Evolutionary conservation across 306 rosid species (phyloP), one percentile per base, ranked within the genome.

Genomic region (Vigna unguiculata): DNA sequence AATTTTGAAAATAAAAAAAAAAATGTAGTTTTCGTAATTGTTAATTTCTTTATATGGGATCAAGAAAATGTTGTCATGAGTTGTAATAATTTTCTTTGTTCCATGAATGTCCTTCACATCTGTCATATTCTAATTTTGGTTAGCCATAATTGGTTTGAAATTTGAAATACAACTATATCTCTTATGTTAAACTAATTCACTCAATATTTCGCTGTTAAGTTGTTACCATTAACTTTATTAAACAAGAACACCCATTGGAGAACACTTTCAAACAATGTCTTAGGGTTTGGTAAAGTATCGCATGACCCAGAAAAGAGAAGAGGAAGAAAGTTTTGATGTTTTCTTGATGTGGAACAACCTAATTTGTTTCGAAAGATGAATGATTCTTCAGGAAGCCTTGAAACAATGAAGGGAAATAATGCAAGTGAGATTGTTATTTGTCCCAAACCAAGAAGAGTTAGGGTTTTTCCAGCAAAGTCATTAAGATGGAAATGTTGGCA

Each of bases 401-500:
- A 86, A 74, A 83, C 81, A 61, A 71, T 71, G 36, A 72, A 80
- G n/a, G 79, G 66, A 36, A 14, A 60, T 69, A 14, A 60, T 69
- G 78, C 70, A 49, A 67, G 81, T 13, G 84, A 66, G n/a, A 74
- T 61, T 2, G 80, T 91, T 22, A 76, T 86, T 61, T 89, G 91
- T 76, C 97, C 92, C 17, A 87, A 88, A 77, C 97, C 85, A 9
- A 30, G 78, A 53, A 81, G 89, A 15, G 81, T 86, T 4, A 83
- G 87, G 21, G 71, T 81, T 52, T 85, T 86, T 70, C 87, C 20
- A 86, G 80, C 82, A 30, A 82, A 72, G 83, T 77, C 88, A 78
- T 54, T 83, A 55, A 80, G 85, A 78, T 83, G 78, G 86, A 81
- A 84, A 48, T 54, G 51, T 61, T 45, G 54, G 12, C 78, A 81